Percentiles rank a stretch among this genome's conserved stretches.
These are phyloP conservation scores for Dactylonectria macrodidyma DNA, from an alignment of 2,329 filamentous ascomycete species.

Conservation along the genomic window DNA sequence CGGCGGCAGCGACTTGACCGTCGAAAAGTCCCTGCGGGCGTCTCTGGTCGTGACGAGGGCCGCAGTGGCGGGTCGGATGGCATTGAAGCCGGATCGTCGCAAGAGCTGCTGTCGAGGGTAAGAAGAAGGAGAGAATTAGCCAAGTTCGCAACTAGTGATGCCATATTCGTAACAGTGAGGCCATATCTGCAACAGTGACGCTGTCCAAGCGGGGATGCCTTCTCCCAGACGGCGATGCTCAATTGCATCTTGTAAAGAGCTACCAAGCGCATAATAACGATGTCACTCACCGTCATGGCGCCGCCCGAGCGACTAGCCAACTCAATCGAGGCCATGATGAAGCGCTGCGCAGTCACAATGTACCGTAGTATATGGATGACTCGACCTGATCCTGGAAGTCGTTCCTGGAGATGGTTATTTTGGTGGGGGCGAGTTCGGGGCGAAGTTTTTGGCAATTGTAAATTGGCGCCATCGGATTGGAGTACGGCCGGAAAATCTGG, in stretches of 20 bases:
- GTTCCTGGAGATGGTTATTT: slow-evolving; percentile 32
- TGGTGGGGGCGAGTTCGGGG: slow-evolving; percentile 49
- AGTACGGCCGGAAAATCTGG: slow-evolving; percentile 42
- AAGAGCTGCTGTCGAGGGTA: slow-evolving; percentile 54
- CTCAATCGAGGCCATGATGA: slow-evolving; percentile 66
- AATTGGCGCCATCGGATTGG: slow-evolving; percentile 56
- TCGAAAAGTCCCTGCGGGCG: slow-evolving; percentile 58
- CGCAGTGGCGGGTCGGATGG: slow-evolving; percentile 44
- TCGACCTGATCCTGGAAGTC: slow-evolving; percentile 16
- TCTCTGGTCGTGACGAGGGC: slow-evolving; percentile 49
- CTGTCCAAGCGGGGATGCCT: too few relatives aligned
- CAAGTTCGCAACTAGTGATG: not conserved
- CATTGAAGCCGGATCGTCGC: slow-evolving; percentile 52
- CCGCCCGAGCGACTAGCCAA: slow-evolving; percentile 64
- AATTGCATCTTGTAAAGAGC: slow-evolving; percentile 25
- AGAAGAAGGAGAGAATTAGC: slow-evolving; percentile 30
- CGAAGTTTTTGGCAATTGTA: slow-evolving; percentile 51
- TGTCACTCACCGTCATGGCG: slow-evolving; percentile 60
- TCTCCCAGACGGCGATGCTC: not conserved
- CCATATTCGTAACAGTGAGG: too few relatives aligned
- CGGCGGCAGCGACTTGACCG: slow-evolving; percentile 66
- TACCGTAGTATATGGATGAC: slow-evolving; percentile 29
- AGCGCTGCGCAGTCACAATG: slow-evolving; percentile 33
- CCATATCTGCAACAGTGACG: too few relatives aligned
- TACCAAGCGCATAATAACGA: not conserved